These are phyloP conservation scores for Haplosporangium gracile DNA, from an alignment of 192 early-diverging fungal species.

Conservation along the genomic window DNA sequence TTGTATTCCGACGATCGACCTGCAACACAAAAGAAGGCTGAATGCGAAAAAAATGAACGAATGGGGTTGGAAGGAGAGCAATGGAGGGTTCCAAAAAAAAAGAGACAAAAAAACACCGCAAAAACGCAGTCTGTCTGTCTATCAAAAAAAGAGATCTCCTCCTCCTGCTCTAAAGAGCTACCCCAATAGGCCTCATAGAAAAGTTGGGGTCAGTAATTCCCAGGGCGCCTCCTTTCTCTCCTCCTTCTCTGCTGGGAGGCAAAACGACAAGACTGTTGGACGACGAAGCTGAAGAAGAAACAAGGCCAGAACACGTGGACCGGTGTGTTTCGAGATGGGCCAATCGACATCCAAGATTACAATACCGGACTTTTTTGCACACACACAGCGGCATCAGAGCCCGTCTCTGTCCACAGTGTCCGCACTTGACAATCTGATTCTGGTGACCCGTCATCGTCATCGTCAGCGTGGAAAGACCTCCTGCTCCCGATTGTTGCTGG, in stretches of 20 bases:
- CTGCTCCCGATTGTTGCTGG: background rate
- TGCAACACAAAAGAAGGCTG: too few relatives aligned
- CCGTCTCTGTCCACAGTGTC: slow-evolving; percentile 33
- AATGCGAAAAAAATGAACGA: too few relatives aligned
- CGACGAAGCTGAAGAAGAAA: too few relatives aligned
- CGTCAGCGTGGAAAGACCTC: background rate
- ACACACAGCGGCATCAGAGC: slow-evolving; percentile 45
- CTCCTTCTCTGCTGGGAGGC: background rate
- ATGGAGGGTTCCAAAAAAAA: background rate
- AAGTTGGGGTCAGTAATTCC: background rate
- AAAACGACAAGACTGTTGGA: too few relatives aligned
- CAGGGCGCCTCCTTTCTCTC: background rate
- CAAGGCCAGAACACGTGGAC: slow-evolving; percentile 21
- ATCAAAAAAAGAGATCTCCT: too few relatives aligned
- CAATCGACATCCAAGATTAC: slow-evolving; percentile 35
- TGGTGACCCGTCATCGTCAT: slow-evolving; percentile 47
- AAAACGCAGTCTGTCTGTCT: too few relatives aligned
- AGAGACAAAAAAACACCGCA: background rate
- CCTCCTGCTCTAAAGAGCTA: background rate
- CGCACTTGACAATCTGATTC: slow-evolving; percentile 28
- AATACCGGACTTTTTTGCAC: slow-evolving; percentile 52
- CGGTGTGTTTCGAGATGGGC: slow-evolving; percentile 42
- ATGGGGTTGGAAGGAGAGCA: too few relatives aligned
- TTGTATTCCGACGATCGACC: too few relatives aligned
- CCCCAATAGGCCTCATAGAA: background rate